Percentiles rank a stretch among this genome's conserved stretches.
Evolutionary conservation across 169 alveolate species (phyloP).

Genomic region (Eimeria tenella): DNA sequence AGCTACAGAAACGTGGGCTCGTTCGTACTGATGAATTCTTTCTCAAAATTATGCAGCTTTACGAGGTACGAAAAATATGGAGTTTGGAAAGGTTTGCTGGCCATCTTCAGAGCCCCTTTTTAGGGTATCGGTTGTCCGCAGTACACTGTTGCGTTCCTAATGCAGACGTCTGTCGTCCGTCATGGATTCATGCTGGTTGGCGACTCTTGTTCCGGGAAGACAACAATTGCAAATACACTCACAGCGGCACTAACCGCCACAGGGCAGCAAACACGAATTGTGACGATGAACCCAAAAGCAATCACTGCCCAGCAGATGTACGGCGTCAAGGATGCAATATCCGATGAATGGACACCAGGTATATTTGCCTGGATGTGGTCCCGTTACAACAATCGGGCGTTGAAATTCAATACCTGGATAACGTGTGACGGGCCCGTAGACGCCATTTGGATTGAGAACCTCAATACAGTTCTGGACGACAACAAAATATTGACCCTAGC

Average conservation of each 20-base stretch:
- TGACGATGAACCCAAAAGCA: constrained; percentile 97
- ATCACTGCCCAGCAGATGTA: constrained; percentile 94
- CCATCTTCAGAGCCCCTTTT: not conserved
- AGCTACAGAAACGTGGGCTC: constrained; percentile 76
- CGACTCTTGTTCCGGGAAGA: constrained; percentile 97
- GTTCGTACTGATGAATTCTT: constrained; percentile 86
- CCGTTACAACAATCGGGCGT: constrained; percentile 93
- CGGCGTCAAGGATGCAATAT: constrained; percentile 92
- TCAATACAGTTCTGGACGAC: constrained; percentile 97
- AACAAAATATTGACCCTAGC: constrained; percentile 95
- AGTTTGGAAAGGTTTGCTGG: too few relatives aligned
- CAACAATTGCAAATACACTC: constrained; percentile 94
- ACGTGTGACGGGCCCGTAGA: constrained; percentile 98
- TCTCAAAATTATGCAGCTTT: constrained; percentile 92
- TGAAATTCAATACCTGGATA: constrained; percentile 95
- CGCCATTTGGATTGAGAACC: constrained; percentile 97
- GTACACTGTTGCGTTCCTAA: constrained; percentile 8
- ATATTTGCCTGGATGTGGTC: constrained; percentile 96
- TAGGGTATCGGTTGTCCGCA: not conserved
- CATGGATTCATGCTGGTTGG: constrained; percentile 99
- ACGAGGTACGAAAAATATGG: constrained; percentile 75
- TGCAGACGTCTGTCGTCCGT: constrained; percentile 96
- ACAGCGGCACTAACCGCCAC: constrained; percentile 92
- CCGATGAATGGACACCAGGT: constrained; percentile 98
- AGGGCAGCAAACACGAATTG: constrained; percentile 90